Percentiles rank a stretch among this genome's conserved stretches.
Conservation (phyloP, 768 basidiomycete species). For the Psilocybe cyanescens region DNA sequence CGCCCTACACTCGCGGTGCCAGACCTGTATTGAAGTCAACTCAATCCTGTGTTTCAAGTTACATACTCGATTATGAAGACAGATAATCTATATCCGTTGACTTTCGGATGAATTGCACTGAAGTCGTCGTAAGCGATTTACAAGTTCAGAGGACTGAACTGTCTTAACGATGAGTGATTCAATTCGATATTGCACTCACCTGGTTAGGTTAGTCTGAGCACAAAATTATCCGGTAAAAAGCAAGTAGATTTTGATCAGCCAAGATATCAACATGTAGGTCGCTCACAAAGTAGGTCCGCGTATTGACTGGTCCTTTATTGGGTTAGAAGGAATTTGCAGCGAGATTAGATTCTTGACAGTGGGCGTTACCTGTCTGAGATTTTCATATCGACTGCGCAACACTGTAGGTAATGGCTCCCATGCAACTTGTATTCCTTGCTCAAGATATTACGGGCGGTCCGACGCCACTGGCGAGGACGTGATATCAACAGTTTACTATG, state of each 20-base stretch:
- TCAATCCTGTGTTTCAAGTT: too few species aligned
- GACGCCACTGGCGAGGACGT: background rate
- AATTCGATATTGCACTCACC: background rate
- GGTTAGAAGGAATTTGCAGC: background rate
- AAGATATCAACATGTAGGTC: background rate
- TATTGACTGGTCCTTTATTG: background rate
- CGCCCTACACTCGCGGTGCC: too few species aligned
- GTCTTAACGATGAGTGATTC: background rate
- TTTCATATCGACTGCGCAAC: background rate
- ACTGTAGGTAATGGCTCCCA: background rate
- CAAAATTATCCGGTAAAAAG: background rate
- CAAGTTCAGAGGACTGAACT: too few species aligned
- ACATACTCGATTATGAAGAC: too few species aligned
- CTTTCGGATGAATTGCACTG: too few species aligned
- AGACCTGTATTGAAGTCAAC: too few species aligned
- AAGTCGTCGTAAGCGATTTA: too few species aligned
- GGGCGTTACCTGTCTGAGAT: background rate
- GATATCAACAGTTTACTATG: background rate
- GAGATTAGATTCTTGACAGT: conserved; percentile 1
- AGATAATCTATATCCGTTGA: too few species aligned
- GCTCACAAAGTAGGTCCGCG: background rate
- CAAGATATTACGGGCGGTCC: background rate
- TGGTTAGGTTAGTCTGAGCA: background rate
- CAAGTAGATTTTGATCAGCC: background rate
- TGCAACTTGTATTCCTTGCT: background rate